Conservation (phyloP, 2,329 filamentous ascomycete genomes). For the Aspergillus fumigatus region DNA sequence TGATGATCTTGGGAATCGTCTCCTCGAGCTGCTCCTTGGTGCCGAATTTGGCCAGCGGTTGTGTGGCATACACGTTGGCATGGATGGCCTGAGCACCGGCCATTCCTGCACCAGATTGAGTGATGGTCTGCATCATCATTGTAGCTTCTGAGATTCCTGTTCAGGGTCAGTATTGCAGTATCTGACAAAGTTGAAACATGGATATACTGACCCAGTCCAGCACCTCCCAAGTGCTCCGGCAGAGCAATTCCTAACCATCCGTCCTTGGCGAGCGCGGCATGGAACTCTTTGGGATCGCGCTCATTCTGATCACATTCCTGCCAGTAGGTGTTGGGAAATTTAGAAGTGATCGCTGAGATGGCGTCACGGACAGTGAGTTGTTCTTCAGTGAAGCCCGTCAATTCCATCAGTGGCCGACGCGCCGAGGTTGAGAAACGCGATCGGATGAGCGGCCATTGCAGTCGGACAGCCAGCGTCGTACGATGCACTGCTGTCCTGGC, state of each 20-base stretch:
- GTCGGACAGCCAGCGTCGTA: neutral
- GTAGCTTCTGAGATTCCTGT: slow-evolving; percentile 68
- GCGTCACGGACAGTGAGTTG: slow-evolving; percentile 70
- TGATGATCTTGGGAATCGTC: slow-evolving; percentile 67
- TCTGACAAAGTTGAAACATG: neutral
- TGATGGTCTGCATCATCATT: slow-evolving; percentile 82
- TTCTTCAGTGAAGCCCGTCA: slow-evolving; percentile 65
- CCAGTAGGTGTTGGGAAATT: slow-evolving; percentile 72
- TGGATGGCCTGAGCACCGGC: slow-evolving; percentile 59
- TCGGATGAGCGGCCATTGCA: neutral
- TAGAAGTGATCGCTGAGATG: slow-evolving; percentile 62
- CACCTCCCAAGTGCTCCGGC: slow-evolving; percentile 68
- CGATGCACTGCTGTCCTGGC: neutral
- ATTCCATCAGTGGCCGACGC: slow-evolving; percentile 59
- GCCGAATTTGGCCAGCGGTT: slow-evolving; percentile 69
- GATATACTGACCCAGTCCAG: slow-evolving; percentile 53
- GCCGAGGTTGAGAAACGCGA: slow-evolving; percentile 30
- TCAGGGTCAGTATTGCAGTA: neutral
- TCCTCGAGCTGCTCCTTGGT: slow-evolving; percentile 58
- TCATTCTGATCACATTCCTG: slow-evolving; percentile 66
- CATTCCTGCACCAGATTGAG: slow-evolving; percentile 72
- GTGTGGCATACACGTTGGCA: slow-evolving; percentile 57
- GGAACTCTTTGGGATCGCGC: slow-evolving; percentile 69
- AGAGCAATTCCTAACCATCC: slow-evolving; percentile 81
- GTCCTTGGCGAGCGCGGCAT: slow-evolving; percentile 66